These are phyloP conservation scores for Salix udensis DNA, from an alignment of 345 rosid species.

Conservation along the genomic window DNA sequence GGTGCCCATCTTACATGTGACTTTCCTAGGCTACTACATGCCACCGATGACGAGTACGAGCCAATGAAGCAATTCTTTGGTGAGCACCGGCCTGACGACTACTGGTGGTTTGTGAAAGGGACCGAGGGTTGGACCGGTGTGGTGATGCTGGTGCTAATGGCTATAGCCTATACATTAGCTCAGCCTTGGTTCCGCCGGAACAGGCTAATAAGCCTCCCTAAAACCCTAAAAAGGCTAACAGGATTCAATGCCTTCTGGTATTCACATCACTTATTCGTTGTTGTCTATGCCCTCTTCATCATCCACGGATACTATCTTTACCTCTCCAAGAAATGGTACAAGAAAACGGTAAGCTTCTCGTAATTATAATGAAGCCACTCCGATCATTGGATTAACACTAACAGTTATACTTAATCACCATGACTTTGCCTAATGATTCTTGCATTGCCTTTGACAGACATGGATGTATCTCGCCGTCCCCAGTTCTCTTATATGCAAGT, in stretches of 20 bases:
- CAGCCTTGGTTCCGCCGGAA: constrained; percentile 78
- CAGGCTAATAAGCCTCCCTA: constrained; percentile 55
- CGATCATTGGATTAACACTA: too few species aligned
- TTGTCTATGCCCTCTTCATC: constrained; percentile 63
- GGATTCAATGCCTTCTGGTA: constrained; percentile 92
- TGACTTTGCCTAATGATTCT: neutral
- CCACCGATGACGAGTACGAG: constrained; percentile 51
- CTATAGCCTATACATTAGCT: constrained; percentile 53
- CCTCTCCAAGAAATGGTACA: constrained; percentile 69
- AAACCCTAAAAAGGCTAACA: constrained; percentile 48
- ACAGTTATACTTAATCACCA: neutral
- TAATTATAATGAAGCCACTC: too few species aligned
- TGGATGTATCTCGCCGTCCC: constrained; percentile 85
- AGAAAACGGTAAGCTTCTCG: constrained; percentile 49
- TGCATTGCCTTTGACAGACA: constrained; percentile 40
- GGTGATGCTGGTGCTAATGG: constrained; percentile 69
- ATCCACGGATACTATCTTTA: constrained; percentile 60
- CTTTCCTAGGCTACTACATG: constrained; percentile 72
- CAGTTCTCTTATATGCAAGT: constrained; percentile 45
- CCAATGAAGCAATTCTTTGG: constrained; percentile 63
- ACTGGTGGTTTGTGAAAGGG: constrained; percentile 79
- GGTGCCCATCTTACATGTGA: constrained; percentile 65
- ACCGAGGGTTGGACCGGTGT: constrained; percentile 72
- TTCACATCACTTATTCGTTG: constrained; percentile 71
- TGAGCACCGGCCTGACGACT: constrained; percentile 48